Conservation (phyloP, 163 green algal species). For the Scenedesmus sp. region DNA sequence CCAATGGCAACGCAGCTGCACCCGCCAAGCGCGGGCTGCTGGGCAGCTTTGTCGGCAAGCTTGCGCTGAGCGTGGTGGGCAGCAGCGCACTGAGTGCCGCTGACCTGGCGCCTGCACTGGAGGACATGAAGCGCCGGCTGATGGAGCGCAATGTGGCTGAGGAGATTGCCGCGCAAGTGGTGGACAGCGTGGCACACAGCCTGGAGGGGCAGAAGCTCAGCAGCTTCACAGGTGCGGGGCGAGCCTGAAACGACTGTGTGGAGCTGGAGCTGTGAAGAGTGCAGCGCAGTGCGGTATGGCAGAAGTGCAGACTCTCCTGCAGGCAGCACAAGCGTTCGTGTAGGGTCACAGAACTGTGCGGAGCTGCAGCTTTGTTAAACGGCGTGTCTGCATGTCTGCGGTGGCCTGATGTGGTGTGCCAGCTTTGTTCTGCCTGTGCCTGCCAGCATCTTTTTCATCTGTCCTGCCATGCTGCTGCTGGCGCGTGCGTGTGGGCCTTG, state of each 20-base stretch:
- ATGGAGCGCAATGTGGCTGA: constrained; percentile 99
- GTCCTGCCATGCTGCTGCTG: neutral
- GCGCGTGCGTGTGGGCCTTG: constrained; percentile 23
- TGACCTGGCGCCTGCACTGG: constrained; percentile 91
- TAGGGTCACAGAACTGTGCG: too few relatives aligned
- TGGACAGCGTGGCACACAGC: constrained; percentile 69
- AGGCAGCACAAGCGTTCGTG: too few relatives aligned
- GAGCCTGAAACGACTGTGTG: neutral
- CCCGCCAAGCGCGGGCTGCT: constrained; percentile 74
- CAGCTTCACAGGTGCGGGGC: constrained; percentile 85
- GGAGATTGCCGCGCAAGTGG: constrained; percentile 92
- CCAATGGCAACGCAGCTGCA: constrained; percentile 31
- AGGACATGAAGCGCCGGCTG: constrained; percentile 93
- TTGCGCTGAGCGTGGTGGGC: constrained; percentile 87
- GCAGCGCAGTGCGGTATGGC: neutral
- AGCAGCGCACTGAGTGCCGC: constrained; percentile 82
- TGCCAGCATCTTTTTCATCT: neutral
- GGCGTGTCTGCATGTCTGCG: too few relatives aligned
- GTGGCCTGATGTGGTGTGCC: too few relatives aligned
- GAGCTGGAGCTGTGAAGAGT: neutral
- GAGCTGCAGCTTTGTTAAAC: too few relatives aligned
- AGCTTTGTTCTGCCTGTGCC: neutral
- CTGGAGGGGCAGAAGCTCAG: constrained; percentile 91
- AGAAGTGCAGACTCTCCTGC: too few relatives aligned
- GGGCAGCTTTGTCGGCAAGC: constrained; percentile 79